A percentile compares a stretch with the other conserved stretches of the same genome.
phyloP scores from a whole-genome alignment of 306 rosid species.

The Macrotyloma uniflorum region DNA sequence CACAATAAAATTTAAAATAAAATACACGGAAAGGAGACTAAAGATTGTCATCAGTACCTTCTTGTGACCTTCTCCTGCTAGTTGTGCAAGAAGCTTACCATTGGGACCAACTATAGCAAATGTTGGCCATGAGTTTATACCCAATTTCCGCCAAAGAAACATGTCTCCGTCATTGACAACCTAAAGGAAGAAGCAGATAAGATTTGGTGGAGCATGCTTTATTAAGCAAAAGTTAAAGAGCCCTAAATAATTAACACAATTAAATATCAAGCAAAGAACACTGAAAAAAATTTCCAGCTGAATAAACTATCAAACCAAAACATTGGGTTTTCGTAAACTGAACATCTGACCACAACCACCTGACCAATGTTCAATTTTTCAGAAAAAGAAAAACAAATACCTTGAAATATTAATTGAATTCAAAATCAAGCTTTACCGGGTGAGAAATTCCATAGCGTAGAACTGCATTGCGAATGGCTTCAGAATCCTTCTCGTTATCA shows the following conservation, averaged over 20 bases:
- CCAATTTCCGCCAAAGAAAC: slow-evolving; percentile 90
- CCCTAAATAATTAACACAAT: slow-evolving; percentile 11
- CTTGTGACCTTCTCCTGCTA: slow-evolving; percentile 90
- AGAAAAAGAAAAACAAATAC: neutral
- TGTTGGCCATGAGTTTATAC: slow-evolving; percentile 96
- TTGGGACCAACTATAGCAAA: slow-evolving; percentile 84
- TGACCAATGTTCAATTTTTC: neutral
- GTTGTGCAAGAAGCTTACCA: slow-evolving; percentile 88
- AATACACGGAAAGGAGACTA: slow-evolving; percentile 11
- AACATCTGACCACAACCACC: slow-evolving; percentile 4
- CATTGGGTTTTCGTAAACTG: neutral
- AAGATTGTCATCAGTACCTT: slow-evolving; percentile 61
- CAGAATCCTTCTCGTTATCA: slow-evolving; percentile 95
- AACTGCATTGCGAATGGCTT: slow-evolving; percentile 96
- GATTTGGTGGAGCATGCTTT: slow-evolving; percentile 3
- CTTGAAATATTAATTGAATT: slow-evolving; percentile 26
- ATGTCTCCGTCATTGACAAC: slow-evolving; percentile 97
- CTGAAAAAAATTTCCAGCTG: slow-evolving; percentile 25
- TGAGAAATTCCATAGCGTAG: slow-evolving; percentile 89
- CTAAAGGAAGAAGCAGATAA: slow-evolving; percentile 47
- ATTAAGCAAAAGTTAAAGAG: slow-evolving; percentile 25
- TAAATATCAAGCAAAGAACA: slow-evolving; percentile 17
- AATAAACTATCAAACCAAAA: slow-evolving; percentile 11
- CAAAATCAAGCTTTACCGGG: slow-evolving; percentile 66
- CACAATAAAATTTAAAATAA: neutral